Evolutionary conservation across 306 rosid genomes (phyloP).

Genomic region (Senna siamea): DNA sequence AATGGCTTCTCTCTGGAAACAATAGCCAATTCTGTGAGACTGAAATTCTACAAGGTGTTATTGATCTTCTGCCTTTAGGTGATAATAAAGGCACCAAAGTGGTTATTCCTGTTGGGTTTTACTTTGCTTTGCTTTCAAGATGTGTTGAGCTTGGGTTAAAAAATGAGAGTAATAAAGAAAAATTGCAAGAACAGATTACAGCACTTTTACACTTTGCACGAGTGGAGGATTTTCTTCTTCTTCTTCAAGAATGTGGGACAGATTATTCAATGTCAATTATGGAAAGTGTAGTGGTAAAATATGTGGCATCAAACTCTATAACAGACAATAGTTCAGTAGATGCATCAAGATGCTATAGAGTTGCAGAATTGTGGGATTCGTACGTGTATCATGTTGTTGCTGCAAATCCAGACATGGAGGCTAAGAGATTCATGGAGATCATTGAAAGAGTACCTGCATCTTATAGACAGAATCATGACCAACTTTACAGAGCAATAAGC

Average conservation of each 20-base stretch:
- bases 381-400: conserved; percentile 63
- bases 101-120: conserved; percentile 70
- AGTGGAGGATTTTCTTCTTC: conserved; percentile 64
- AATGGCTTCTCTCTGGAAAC: conserved; percentile 72
- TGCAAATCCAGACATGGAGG: conserved; percentile 54
- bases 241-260: conserved; percentile 51
- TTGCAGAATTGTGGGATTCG: conserved; percentile 83
- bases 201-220: conserved; percentile 67
- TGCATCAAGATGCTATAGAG: conserved; percentile 45
- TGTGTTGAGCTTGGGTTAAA: conserved; percentile 60
- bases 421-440: conserved; percentile 74
- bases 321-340: conserved; percentile 44
- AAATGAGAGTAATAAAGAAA: conserved; percentile 42
- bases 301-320: conserved; percentile 53
- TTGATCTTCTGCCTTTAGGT: conserved; percentile 69
- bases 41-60: conserved; percentile 65
- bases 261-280: conserved; percentile 54
- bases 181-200: conserved; percentile 65
- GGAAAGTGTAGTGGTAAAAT: conserved; percentile 69
- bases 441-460: conserved; percentile 68
- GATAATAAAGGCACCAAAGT: conserved; percentile 63
- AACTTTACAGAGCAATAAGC: conserved; percentile 66
- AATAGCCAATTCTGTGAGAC: conserved; percentile 53
- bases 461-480: conserved; percentile 71
- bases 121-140: conserved; percentile 80